Evolutionary conservation across 2,329 filamentous ascomycete species (phyloP).

Genomic region (Trichophyton rubrum): DNA sequence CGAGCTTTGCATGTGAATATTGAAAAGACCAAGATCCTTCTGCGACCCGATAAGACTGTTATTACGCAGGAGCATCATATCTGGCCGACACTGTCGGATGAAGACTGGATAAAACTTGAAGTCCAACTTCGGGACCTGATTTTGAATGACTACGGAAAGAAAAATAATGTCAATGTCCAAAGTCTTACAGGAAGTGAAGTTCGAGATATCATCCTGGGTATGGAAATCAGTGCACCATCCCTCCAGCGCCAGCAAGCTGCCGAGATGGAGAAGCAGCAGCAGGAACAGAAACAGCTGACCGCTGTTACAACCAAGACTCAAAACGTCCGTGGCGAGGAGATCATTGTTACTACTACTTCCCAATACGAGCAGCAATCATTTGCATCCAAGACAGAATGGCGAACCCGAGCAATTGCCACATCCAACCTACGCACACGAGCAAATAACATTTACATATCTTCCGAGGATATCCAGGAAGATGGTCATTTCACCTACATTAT

Average conservation of each 20-base stretch:
- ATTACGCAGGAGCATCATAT: conserved; percentile 99
- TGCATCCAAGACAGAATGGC: conserved; percentile 97
- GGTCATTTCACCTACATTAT: conserved; percentile 90
- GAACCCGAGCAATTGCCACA: conserved; percentile 88
- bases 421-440: conserved; percentile 85
- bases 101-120: conserved; percentile 99
- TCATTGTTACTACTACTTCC: conserved; percentile 94
- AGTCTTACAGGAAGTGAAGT: conserved; percentile 95
- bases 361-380: conserved; percentile 97
- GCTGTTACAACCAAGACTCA: conserved; percentile 97
- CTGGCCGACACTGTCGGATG: conserved; percentile 86
- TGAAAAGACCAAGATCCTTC: conserved; percentile 92
- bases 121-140: conserved; percentile 90
- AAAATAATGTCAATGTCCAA: conserved; percentile 98
- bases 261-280: conserved; percentile 97
- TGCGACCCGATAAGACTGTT: conserved; percentile 93
- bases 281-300: conserved; percentile 91
- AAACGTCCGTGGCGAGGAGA: conserved; percentile 92
- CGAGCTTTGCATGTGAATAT: conserved; percentile 94
- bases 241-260: conserved; percentile 97
- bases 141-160: conserved; percentile 97
- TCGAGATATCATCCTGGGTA: conserved; percentile 93
- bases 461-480: conserved; percentile 81
- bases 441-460: conserved; percentile 98
- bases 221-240: conserved; percentile 97